Conservation (phyloP, 208 protist genomes). For the Porcisia hertigi region DNA sequence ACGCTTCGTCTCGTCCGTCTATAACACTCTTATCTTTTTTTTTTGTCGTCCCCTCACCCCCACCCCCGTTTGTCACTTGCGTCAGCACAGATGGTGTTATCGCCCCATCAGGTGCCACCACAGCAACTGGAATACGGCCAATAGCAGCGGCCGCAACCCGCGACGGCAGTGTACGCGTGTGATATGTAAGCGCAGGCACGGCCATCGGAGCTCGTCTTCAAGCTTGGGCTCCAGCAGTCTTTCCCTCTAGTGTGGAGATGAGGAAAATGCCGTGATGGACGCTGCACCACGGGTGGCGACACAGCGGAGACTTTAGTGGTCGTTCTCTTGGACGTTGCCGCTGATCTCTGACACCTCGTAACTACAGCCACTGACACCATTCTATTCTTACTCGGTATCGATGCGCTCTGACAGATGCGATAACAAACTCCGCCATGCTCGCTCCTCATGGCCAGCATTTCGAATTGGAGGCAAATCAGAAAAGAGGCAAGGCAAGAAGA, state of each 20-base stretch:
- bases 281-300: not conserved
- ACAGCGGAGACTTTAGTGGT: not conserved
- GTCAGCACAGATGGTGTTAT: too few relatives aligned
- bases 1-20: too few relatives aligned
- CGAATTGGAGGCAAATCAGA: too few relatives aligned
- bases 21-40: constrained; percentile 1
- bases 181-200: not conserved
- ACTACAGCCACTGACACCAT: not conserved
- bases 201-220: constrained; percentile 4
- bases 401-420: not conserved
- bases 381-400: not conserved
- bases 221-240: constrained; percentile 1
- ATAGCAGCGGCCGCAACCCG: not conserved
- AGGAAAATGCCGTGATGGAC: not conserved
- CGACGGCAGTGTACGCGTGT: not conserved
- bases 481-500: too few relatives aligned
- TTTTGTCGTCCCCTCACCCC: not conserved
- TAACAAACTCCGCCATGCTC: not conserved
- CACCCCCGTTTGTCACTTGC: not conserved
- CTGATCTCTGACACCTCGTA: too few relatives aligned
- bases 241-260: not conserved
- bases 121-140: constrained; percentile 16
- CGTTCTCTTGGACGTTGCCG: not conserved
- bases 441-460: not conserved
- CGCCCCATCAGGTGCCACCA: not conserved